Conservation (phyloP, 257 asterid species). For the Gentiana macrophylla region DNA sequence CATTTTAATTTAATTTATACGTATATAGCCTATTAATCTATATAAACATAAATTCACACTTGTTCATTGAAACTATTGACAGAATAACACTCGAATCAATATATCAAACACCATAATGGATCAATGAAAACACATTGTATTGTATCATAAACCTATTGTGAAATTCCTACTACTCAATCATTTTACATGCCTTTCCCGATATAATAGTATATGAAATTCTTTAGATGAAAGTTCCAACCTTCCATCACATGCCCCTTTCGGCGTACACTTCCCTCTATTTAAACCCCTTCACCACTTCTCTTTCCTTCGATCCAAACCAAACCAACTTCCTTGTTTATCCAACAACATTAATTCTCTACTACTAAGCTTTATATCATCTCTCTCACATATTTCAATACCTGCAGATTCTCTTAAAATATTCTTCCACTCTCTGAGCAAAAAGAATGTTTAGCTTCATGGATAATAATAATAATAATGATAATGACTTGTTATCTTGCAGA, state of each 20-base stretch:
- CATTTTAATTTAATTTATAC: too few species aligned
- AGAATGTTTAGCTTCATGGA: constrained; percentile 46
- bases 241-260: constrained; percentile 36
- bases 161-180: too few species aligned
- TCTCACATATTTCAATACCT: not conserved
- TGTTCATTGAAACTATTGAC: too few species aligned
- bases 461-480: not conserved
- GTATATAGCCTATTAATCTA: too few species aligned
- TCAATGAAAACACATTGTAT: too few species aligned
- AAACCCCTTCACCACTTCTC: constrained; percentile 19
- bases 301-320: constrained; percentile 16
- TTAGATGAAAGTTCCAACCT: constrained; percentile 18
- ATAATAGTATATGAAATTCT: too few species aligned
- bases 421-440: not conserved
- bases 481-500: constrained; percentile 31
- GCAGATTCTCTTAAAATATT: not conserved
- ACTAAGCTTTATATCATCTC: not conserved
- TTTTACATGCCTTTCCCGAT: too few species aligned
- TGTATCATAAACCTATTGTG: too few species aligned
- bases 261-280: constrained; percentile 36
- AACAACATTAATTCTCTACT: not conserved
- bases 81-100: too few species aligned
- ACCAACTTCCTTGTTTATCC: constrained; percentile 16
- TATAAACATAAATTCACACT: too few species aligned
- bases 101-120: too few species aligned